Percentiles rank a stretch among this genome's conserved stretches.
Evolutionary conservation across 331 rosid species (phyloP).

Genomic region (Malus hybrid): DNA sequence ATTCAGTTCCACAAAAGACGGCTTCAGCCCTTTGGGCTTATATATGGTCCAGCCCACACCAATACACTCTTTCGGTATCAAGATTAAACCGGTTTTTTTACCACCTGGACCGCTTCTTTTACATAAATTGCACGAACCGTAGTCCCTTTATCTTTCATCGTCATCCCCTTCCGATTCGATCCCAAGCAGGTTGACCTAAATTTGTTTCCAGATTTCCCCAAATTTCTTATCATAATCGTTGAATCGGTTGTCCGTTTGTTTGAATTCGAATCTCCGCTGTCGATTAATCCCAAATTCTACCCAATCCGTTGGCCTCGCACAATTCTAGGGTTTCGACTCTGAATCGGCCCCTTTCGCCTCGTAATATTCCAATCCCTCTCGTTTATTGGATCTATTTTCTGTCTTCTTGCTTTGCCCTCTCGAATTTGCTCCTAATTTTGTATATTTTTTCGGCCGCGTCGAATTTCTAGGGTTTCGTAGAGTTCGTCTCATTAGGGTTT

Average conservation of each 20-base stretch:
- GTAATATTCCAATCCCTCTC: constrained; percentile 7
- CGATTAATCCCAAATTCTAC: constrained; percentile 20
- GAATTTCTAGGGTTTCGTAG: constrained; percentile 38
- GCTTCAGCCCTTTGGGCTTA: background rate
- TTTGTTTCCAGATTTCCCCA: background rate
- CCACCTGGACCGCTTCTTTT: constrained; percentile 11
- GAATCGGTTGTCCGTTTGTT: constrained; percentile 14
- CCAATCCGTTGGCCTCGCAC: background rate
- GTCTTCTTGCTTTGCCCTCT: constrained; percentile 5
- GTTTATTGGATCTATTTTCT: background rate
- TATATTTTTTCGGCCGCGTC: constrained; percentile 5
- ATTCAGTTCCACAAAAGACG: background rate
- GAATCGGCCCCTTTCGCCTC: constrained; percentile 2
- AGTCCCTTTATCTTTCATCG: constrained; percentile 8
- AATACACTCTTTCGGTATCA: background rate
- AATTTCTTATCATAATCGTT: constrained; percentile 14
- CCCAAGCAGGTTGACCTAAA: background rate
- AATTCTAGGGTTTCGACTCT: constrained; percentile 45
- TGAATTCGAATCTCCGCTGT: background rate
- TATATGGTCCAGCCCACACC: constrained; percentile 9
- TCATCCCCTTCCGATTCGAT: constrained; percentile 12
- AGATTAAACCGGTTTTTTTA: constrained; percentile 20
- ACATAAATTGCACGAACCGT: constrained; percentile 23
- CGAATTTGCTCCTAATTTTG: background rate
- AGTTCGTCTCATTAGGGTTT: constrained; percentile 12